Conservation (phyloP, 1,284 basidiomycete genomes). For the Pseudomicrostroma phylloplanum region DNA sequence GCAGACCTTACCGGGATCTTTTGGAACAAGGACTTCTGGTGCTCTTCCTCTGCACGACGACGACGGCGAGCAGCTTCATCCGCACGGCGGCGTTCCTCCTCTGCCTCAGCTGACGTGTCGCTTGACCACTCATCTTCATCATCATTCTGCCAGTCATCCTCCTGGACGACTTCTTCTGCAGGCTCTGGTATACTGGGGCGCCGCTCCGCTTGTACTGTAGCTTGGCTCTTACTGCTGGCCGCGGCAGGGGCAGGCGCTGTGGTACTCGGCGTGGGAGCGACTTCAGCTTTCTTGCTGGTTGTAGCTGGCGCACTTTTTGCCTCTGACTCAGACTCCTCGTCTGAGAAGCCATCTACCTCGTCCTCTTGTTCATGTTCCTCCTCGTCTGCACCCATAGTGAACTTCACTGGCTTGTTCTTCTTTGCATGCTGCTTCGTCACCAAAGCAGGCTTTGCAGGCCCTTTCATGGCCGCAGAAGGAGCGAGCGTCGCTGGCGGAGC, state of each 20-base stretch:
- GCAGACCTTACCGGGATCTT: conserved; percentile 61
- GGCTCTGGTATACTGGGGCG: no score
- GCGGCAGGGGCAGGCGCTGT: no score
- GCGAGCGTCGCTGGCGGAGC: conserved; percentile 9
- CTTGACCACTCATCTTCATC: conserved; percentile 45
- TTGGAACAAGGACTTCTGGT: conserved; percentile 68
- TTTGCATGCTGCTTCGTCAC: conserved; percentile 17
- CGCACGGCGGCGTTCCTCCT: conserved; percentile 27
- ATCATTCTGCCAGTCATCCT: conserved; percentile 16
- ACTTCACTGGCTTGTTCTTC: conserved; percentile 23
- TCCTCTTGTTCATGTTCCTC: conserved; percentile 27
- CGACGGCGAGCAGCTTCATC: conserved; percentile 48
- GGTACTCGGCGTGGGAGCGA: neutral
- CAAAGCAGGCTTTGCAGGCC: conserved; percentile 13
- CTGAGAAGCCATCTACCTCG: conserved; percentile 17
- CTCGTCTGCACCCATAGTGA: conserved; percentile 45
- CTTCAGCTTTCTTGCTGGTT: neutral
- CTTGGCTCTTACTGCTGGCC: no score
- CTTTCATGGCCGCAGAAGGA: neutral
- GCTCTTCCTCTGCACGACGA: conserved; percentile 60
- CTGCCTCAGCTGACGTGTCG: conserved; percentile 47
- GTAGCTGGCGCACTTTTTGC: conserved; percentile 4
- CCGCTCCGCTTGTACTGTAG: no score
- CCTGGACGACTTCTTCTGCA: conserved; percentile 15
- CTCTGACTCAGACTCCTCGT: conserved; percentile 16